Evolutionary conservation across 2,329 filamentous ascomycete genomes (phyloP).

Genomic region (Penicillium vulpinum): DNA sequence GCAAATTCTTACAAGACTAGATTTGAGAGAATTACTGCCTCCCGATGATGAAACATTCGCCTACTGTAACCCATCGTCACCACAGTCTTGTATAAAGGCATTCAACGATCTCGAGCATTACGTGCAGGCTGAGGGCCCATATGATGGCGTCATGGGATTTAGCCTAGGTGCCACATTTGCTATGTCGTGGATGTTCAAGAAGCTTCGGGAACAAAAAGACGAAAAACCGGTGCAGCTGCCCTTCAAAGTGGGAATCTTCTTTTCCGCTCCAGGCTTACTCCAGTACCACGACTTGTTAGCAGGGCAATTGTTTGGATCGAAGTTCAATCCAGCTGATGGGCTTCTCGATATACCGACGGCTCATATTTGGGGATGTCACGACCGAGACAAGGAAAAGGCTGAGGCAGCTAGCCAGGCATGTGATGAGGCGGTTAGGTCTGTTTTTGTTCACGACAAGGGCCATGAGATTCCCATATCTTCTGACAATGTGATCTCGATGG

Average conservation of each 20-base stretch:
- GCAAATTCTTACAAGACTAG: neutral
- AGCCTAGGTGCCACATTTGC: slow-evolving; percentile 27
- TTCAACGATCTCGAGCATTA: slow-evolving; percentile 12
- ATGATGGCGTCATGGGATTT: slow-evolving; percentile 32
- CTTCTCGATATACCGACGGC: slow-evolving; percentile 15
- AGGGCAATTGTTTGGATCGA: neutral
- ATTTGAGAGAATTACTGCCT: neutral
- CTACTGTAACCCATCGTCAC: neutral
- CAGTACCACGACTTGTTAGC: slow-evolving; percentile 1
- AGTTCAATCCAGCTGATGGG: neutral
- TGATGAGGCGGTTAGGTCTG: slow-evolving; percentile 5
- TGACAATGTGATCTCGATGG: slow-evolving; percentile 7
- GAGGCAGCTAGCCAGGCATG: slow-evolving; percentile 9
- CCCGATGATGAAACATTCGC: neutral
- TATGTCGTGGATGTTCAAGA: slow-evolving; percentile 15
- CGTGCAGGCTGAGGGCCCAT: slow-evolving; percentile 28
- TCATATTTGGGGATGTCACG: slow-evolving; percentile 18
- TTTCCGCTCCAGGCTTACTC: slow-evolving; percentile 13
- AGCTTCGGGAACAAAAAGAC: slow-evolving; percentile 3
- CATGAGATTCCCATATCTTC: slow-evolving; percentile 14
- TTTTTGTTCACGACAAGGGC: slow-evolving; percentile 15
- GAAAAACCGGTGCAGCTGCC: slow-evolving; percentile 7
- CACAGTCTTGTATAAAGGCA: neutral
- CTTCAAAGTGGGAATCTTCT: slow-evolving; percentile 28
- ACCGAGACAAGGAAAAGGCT: neutral